Base-by-base conservation (phyloP, 2,329 filamentous ascomycete genomes). In the Epichloe hybrida region DNA sequence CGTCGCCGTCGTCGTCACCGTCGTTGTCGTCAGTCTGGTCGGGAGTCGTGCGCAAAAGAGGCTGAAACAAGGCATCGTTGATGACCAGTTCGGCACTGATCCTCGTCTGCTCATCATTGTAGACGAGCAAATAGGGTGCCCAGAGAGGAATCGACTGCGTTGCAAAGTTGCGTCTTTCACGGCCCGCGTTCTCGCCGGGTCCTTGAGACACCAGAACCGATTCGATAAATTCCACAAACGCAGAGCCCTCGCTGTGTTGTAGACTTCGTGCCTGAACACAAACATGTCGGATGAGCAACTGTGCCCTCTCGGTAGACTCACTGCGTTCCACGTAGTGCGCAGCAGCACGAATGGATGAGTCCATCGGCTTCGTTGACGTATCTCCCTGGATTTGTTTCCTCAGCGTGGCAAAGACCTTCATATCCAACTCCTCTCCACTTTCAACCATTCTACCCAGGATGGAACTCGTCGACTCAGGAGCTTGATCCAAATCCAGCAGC, bases 401-500 rank as follows among this genome's bases (percentile, higher is more conserved):
- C 40, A 87, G 62, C 0, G 78, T 77, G 42, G 68, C 64, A 39
- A 72, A 71, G 2, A 88, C 69, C 43, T 71, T 67, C 0, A 66
- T 46, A 42, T 80, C 77, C 63, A 81, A 72, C 6, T 67, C 58
- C 0, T 69, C 63, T 50, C 76, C 73, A 20, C 75, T 67, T n/a
- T 69, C 64, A 41, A 86, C 65, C 37, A 88, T 69, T 3, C 72
- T 69, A 38, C 65, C 65, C 46, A 89, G 62, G 49, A 89, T 83
- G 12, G 66, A 68, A 47, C 75, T 70, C 2, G 76, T 79, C 2
- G 70, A 69, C 2, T 61, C 55, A 0, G 66, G 63, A 50, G 80
- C 81, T 59, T 83, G 77, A 54, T 83, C 75, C 46, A 84, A 71
- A 20, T 71, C 69, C 31, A 89, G 70, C 27, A 89, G 70, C 61